These are phyloP conservation scores for Boletus pseudopeckii DNA, from an alignment of 768 basidiomycete species.

Conservation along the genomic window DNA sequence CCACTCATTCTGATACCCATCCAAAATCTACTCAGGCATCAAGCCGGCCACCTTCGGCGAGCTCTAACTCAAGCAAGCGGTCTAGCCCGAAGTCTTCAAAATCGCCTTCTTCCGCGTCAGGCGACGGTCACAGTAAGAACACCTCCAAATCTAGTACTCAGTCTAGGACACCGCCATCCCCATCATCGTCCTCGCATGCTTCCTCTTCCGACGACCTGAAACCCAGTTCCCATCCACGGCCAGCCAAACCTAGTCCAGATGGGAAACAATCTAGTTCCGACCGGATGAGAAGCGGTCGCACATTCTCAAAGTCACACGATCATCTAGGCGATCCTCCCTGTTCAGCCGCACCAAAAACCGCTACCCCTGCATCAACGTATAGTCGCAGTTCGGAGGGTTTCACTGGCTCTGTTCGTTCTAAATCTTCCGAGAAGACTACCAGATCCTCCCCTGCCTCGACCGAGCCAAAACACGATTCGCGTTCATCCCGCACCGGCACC, in stretches of 20 bases:
- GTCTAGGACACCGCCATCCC: constrained; percentile 11
- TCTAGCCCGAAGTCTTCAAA: constrained; percentile 12
- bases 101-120: constrained; percentile 9
- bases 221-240: constrained; percentile 13
- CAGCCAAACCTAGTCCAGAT: constrained; percentile 12
- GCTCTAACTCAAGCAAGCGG: constrained; percentile 26
- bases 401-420: constrained; percentile 8
- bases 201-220: constrained; percentile 14
- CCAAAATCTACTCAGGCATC: constrained; percentile 24
- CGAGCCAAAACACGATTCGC: constrained; percentile 4
- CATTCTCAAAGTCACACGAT: constrained; percentile 22
- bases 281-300: constrained; percentile 17
- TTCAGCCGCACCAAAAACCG: constrained; percentile 10
- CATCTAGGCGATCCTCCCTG: constrained; percentile 18
- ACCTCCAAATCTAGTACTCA: constrained; percentile 10
- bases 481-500: constrained; percentile 10
- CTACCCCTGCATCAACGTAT: constrained; percentile 8
- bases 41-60: constrained; percentile 32
- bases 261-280: constrained; percentile 16
- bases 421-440: constrained; percentile 12
- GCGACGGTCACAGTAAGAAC: constrained; percentile 9
- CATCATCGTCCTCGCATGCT: constrained; percentile 11
- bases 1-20: constrained; percentile 21
- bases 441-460: constrained; percentile 1
- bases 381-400: constrained; percentile 11